phyloP scores from a whole-genome alignment of 371 early-diverging fungal species.

The Syncephalastrum sp. region DNA sequence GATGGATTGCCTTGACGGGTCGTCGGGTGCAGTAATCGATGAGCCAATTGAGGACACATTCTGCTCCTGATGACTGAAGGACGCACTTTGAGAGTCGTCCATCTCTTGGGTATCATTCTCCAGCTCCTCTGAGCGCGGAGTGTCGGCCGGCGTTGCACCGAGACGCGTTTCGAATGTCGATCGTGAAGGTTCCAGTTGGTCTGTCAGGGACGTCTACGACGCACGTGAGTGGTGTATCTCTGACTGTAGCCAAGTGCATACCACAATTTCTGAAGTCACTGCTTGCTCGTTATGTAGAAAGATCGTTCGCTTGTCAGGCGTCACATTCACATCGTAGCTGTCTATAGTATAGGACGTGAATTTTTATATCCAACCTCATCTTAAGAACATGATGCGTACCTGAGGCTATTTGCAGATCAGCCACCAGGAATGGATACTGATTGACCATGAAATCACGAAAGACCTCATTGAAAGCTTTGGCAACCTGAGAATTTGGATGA shows the following conservation, averaged over 20 bases:
- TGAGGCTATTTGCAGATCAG: conserved; percentile 65
- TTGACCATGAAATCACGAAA: conserved; percentile 68
- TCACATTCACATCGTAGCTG: conserved; percentile 87
- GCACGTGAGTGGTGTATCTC: too few species aligned
- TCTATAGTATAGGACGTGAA: conserved; percentile 16
- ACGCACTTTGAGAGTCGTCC: neutral
- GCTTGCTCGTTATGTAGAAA: conserved; percentile 74
- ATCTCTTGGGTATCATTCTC: neutral
- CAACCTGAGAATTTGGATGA: conserved; percentile 22
- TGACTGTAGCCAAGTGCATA: conserved; percentile 11
- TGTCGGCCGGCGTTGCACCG: neutral
- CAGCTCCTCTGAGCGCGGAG: neutral
- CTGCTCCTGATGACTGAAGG: too few species aligned
- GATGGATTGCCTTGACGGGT: too few species aligned
- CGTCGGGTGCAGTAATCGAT: too few species aligned
- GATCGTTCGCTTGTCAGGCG: conserved; percentile 93
- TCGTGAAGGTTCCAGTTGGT: conserved; percentile 60
- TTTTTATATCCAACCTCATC: neutral
- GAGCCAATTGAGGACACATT: too few species aligned
- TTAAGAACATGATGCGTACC: conserved; percentile 20
- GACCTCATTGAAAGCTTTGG: conserved; percentile 75
- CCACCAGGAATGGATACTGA: conserved; percentile 80
- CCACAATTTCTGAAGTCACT: conserved; percentile 45
- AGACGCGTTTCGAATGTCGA: conserved; percentile 42
- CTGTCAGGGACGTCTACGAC: conserved; percentile 36